A percentile compares a stretch with the other conserved stretches of the same genome.
Conservation (phyloP, 2,329 filamentous ascomycete species). For the Thielaviopsis musarum region DNA sequence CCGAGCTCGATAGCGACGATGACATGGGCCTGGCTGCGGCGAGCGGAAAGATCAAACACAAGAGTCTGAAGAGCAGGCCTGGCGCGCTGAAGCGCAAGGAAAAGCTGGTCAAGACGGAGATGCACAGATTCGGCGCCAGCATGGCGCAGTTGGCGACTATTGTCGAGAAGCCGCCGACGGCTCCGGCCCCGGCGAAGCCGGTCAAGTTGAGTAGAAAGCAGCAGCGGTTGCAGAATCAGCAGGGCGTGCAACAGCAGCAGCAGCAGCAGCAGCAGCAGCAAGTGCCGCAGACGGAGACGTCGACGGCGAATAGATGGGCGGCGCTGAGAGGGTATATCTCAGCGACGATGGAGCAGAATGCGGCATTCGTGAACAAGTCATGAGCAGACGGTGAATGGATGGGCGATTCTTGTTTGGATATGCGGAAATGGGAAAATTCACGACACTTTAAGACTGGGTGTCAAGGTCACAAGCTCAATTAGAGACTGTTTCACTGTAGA, state of each 20-base stretch:
- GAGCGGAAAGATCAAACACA: conserved; percentile 52
- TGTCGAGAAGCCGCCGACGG: conserved; percentile 7
- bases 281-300: conserved; percentile 15
- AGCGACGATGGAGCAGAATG: conserved; percentile 75
- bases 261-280: conserved; percentile 10
- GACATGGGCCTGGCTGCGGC: conserved; percentile 28
- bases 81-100: conserved; percentile 76
- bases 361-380: conserved; percentile 39
- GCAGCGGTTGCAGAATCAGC: conserved; percentile 3
- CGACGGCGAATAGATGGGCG: conserved; percentile 52
- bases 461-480: too few relatives aligned
- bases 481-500: too few relatives aligned
- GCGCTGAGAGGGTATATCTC: conserved; percentile 72
- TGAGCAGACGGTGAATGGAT: conserved; percentile 3
- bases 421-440: too few relatives aligned
- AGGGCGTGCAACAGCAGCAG: background rate
- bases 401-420: background rate
- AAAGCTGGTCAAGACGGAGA: conserved; percentile 61
- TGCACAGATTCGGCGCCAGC: conserved; percentile 68
- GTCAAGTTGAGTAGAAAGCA: conserved; percentile 7
- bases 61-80: conserved; percentile 55
- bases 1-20: conserved; percentile 34
- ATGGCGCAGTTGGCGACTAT: conserved; percentile 51
- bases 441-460: too few relatives aligned
- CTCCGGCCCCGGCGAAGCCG: background rate